Evolutionary conservation across 1,284 basidiomycete genomes (phyloP), one percentile per base, ranked within the genome.

Genomic region (Tylopilus sp.): DNA sequence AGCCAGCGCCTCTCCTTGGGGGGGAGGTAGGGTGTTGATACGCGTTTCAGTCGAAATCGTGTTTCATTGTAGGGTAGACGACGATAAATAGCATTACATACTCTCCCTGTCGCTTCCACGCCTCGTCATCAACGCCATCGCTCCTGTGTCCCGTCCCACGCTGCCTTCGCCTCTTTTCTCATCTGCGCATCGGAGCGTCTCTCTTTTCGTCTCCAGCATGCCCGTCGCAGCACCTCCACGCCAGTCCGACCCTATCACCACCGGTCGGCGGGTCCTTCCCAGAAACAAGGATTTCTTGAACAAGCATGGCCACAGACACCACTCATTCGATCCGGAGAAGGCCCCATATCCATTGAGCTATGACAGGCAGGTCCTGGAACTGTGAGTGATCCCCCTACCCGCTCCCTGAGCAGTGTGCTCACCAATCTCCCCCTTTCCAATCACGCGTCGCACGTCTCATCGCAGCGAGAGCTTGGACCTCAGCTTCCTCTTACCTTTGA

Each of bases 311-410:
- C 77, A 77, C 40, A 74, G 73, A 48, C 79, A 84, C 46, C 85
- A 88, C 63, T 72, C 76, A 8, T 82, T 81, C 57, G 81, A 81
- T 54, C 75, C 75, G 36, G 83, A 86, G 64, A 88, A 87, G 68
- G 86, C 82, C 2, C 86, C 86, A 0, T 78, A 69, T 57, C 85
- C 86, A 1, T 60, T 84, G 34, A 81, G 79, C 16, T 88, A 86
- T 61, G 80, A 86, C 63, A 73, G 73, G 49, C 67, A 79, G 38
- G 70, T 84, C 48, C 68, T 87, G 34, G 84, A 87, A 59, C 68
- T 85, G 85, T 86, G 60, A 64, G 82, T 73, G 39, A 31, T 35
- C 47, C 41, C 35, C 8, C 37, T 9, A 2, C 39, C 15, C 21
- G 0, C n/a, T 31, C 30, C 13, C 41, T 25, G 25, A 43, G 19